phyloP scores from a whole-genome alignment of 2,329 filamentous ascomycete genomes.

The Escovopsis weberi region DNA sequence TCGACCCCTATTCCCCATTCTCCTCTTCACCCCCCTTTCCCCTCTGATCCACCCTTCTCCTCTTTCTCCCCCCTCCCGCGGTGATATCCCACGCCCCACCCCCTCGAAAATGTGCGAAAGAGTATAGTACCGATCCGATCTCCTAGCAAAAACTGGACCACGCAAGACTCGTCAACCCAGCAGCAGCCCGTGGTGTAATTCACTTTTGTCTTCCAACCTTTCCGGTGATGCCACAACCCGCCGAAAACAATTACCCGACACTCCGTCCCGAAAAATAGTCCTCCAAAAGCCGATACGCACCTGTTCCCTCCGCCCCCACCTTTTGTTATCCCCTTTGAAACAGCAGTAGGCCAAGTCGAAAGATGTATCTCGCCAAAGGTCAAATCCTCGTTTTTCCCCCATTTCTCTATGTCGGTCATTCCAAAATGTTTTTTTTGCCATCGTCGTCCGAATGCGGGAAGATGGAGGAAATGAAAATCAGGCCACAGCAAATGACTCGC shows the following conservation, averaged over 20 bases:
- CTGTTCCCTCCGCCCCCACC: constrained; percentile 1
- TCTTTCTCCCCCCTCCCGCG: not conserved
- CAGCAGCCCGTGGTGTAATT: constrained; percentile 22
- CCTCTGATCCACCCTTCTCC: no score
- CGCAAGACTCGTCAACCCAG: constrained; percentile 19
- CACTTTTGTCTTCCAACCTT: constrained; percentile 27
- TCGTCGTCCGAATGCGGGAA: constrained; percentile 12
- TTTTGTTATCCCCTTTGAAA: constrained; percentile 16
- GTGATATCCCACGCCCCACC: constrained; percentile 8
- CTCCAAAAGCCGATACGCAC: constrained; percentile 22
- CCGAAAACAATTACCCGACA: constrained; percentile 24
- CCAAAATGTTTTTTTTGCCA: constrained; percentile 15
- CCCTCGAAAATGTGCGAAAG: constrained; percentile 4
- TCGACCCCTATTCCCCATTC: no score
- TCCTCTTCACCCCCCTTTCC: no score
- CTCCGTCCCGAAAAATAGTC: constrained; percentile 19
- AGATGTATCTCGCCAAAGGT: constrained; percentile 27
- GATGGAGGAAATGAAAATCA: constrained; percentile 3
- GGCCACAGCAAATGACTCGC: constrained; percentile 11
- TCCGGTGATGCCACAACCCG: constrained; percentile 19
- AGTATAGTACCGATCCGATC: constrained; percentile 5
- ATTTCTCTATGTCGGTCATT: constrained; percentile 28
- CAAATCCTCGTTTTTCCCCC: constrained; percentile 14
- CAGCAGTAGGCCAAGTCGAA: constrained; percentile 27
- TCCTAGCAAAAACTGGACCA: constrained; percentile 18